Evolutionary conservation across 768 basidiomycete genomes (phyloP).

Genomic region (Kockovaella imperatae): DNA sequence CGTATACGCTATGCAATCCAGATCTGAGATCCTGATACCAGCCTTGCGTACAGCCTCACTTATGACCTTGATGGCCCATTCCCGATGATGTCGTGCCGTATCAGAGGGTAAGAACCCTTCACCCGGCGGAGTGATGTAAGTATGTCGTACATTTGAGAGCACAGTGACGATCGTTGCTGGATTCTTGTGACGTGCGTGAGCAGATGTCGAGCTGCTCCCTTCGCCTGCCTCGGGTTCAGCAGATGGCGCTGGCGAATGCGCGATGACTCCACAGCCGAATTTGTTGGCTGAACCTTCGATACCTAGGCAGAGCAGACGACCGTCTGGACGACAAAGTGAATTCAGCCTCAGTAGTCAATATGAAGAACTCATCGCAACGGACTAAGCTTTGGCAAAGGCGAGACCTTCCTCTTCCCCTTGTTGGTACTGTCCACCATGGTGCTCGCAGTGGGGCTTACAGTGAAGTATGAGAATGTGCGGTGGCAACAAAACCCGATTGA

Average conservation of each 20-base stretch:
- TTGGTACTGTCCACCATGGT: too few relatives aligned
- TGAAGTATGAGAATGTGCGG: too few relatives aligned
- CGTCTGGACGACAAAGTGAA: conserved; percentile 19
- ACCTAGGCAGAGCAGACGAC: conserved; percentile 66
- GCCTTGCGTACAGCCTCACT: conserved; percentile 65
- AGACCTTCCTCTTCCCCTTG: too few relatives aligned
- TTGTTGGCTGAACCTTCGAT: conserved; percentile 98
- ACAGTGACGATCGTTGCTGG: conserved; percentile 54
- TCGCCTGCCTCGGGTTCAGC: too few relatives aligned
- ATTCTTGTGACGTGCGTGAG: not conserved
- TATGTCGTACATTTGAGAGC: conserved; percentile 88
- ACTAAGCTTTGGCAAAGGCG: too few relatives aligned
- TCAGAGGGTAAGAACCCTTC: conserved; percentile 95
- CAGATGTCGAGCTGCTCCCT: not conserved
- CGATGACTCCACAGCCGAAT: conserved; percentile 85
- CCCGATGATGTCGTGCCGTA: conserved; percentile 89
- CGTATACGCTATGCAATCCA: conserved; percentile 95
- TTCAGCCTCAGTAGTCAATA: too few relatives aligned
- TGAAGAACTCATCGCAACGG: too few relatives aligned
- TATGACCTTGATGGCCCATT: conserved; percentile 81
- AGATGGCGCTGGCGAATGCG: conserved; percentile 53
- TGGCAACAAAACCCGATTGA: too few relatives aligned
- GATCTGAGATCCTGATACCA: conserved; percentile 59
- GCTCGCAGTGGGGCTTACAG: too few relatives aligned
- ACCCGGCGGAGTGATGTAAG: conserved; percentile 97